Evolutionary conservation across 2,329 filamentous ascomycete genomes (phyloP).

Genomic region (Microsporum ferrugineum): DNA sequence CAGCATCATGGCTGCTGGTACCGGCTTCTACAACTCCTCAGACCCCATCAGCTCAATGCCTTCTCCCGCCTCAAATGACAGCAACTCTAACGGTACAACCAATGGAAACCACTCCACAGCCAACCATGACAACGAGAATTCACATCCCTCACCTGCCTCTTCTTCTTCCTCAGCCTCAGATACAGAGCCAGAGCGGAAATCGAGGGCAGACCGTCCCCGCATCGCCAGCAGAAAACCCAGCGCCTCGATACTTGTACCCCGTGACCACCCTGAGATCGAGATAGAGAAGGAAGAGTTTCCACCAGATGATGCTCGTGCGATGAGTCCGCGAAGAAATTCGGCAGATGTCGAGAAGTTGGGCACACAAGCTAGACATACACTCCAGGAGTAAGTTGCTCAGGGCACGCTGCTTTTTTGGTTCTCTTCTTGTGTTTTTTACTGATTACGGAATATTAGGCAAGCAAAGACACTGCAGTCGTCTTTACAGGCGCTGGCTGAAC

Average conservation of each 20-base stretch:
- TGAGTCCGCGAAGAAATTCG: slow-evolving; percentile 85
- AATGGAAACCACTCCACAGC: neutral
- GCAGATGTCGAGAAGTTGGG: slow-evolving; percentile 83
- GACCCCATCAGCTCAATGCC: slow-evolving; percentile 30
- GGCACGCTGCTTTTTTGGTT: neutral
- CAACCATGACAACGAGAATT: neutral
- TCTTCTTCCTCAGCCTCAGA: slow-evolving; percentile 40
- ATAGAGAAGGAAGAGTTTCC: slow-evolving; percentile 65
- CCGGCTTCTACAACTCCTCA: slow-evolving; percentile 26
- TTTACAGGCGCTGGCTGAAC: slow-evolving; percentile 77
- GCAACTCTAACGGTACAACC: slow-evolving; percentile 7
- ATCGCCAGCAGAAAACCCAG: slow-evolving; percentile 66
- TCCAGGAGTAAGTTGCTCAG: slow-evolving; percentile 45
- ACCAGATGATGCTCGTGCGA: slow-evolving; percentile 78
- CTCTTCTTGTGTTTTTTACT: neutral
- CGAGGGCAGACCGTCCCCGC: slow-evolving; percentile 48
- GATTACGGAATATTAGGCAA: slow-evolving; percentile 47
- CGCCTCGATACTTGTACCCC: slow-evolving; percentile 69
- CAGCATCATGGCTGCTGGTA: slow-evolving; percentile 26
- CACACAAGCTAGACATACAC: slow-evolving; percentile 59
- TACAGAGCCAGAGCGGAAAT: slow-evolving; percentile 33
- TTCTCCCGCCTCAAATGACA: slow-evolving; percentile 25
- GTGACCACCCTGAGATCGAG: slow-evolving; percentile 62
- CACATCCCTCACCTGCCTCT: slow-evolving; percentile 29
- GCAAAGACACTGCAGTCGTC: slow-evolving; percentile 81